Percentiles rank a stretch among this genome's conserved stretches.
These are phyloP conservation scores for Solanum lycopersicoides DNA, from an alignment of 257 asterid genomes.

Conservation along the genomic window DNA sequence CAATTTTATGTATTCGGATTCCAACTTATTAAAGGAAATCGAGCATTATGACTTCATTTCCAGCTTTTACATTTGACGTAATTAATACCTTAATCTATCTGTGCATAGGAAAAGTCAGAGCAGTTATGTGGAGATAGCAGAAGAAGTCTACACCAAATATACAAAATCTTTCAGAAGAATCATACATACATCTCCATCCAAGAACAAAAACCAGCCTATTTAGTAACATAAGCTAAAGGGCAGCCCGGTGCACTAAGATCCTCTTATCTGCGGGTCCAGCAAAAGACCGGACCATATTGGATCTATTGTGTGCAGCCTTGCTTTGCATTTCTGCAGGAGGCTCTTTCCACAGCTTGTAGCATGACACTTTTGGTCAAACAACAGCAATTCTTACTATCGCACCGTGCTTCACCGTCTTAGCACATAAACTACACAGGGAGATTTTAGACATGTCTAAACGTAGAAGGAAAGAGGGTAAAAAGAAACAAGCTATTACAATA, in stretches of 20 bases:
- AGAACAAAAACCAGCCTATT: background rate
- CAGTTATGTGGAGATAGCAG: background rate
- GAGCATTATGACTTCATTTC: background rate
- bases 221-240: background rate
- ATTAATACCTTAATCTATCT: background rate
- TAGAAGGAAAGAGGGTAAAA: background rate
- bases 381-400: background rate
- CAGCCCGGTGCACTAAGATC: background rate
- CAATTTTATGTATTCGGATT: background rate
- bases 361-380: background rate
- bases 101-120: background rate
- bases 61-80: background rate
- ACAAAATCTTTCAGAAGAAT: background rate
- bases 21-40: background rate
- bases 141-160: background rate
- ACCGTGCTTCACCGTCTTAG: background rate
- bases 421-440: background rate
- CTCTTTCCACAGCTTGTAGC: background rate
- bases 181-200: background rate
- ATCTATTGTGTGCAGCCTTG: background rate
- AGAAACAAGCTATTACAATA: background rate
- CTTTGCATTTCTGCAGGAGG: background rate
- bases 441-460: background rate
- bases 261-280: background rate
- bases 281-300: background rate